Conservation (phyloP, 768 basidiomycete genomes). For the Podaxis carcinomalis region DNA sequence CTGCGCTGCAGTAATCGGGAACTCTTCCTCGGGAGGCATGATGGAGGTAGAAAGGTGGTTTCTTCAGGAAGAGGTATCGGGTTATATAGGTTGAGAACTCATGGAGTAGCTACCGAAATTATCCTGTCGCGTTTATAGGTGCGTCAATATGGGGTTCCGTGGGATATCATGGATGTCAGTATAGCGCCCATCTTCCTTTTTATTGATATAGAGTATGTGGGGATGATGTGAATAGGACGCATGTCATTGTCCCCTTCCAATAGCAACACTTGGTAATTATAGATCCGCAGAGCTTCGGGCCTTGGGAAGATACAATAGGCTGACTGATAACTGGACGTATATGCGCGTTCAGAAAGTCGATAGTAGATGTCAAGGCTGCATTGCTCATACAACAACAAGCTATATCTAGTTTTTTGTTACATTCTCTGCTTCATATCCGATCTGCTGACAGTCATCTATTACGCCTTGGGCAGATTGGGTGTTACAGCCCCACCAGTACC, state of each 20-base stretch:
- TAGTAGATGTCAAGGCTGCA: too few species aligned
- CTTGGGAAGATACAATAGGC: not conserved
- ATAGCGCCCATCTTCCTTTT: not conserved
- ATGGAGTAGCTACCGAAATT: not conserved
- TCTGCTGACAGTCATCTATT: not conserved
- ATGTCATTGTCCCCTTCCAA: not conserved
- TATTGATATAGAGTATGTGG: not conserved
- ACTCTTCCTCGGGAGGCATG: not conserved
- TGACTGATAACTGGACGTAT: not conserved
- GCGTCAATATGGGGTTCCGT: not conserved
- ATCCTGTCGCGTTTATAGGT: not conserved
- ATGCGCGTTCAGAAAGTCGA: too few species aligned
- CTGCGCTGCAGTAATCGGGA: slow-evolving; percentile 7
- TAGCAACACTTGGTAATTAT: not conserved
- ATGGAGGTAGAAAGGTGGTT: not conserved
- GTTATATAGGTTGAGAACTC: not conserved
- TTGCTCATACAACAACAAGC: not conserved
- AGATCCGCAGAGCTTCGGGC: not conserved
- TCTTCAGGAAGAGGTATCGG: not conserved
- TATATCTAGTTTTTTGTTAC: not conserved
- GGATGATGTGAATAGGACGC: not conserved
- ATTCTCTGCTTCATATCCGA: not conserved
- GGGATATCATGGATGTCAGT: not conserved
- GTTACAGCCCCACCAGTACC: not conserved
- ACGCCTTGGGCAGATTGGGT: not conserved